Base-by-base conservation (phyloP, 352 stramenopile species). In the Pythium volutum region DNA sequence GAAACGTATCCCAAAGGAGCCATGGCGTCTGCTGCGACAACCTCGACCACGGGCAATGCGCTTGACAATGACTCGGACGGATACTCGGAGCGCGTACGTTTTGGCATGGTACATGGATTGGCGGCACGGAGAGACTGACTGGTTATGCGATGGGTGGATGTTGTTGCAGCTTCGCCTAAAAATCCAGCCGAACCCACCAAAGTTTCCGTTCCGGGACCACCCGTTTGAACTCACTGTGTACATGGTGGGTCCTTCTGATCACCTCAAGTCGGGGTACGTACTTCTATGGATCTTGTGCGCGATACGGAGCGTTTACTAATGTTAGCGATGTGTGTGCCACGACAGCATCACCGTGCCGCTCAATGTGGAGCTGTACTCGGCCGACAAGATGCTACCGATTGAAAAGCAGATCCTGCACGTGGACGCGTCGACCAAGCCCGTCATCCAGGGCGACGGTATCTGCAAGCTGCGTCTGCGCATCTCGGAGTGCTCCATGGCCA, bases 161-260 rank as follows among this genome's bases (percentile, higher is more conserved):
- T 36, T 34, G 29, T 25, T 58, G 27, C 55, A 87, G 75, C 66
- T 93, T 52, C 77, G 80, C 3, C 61, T 95, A 23, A 95, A 95
- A 65, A 92, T 93, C 65, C 82, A 93, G 69, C 86, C 86, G 4
- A 75, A 88, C 33, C 86, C 86, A 46, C 86, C 86, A 36, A 85
- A 92, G 64, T 95, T 95, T 59, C 86, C 86, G 14, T 95, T 92
- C 73, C 85, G 84, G 22, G 75, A 89, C 68, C 81, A 93, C 53
- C 81, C 82, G 39, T 95, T 95, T 59, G 86, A 95, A 20, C 79
- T 95, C 52, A 93, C 84, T 0, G 81, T 95, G 52, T 95, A 91
- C 55, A 80, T 95, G 33, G 86, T 95, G n/a, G 84, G 93, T 55
- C 62, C 78, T 7, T 75, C 84, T 1, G 86, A 93, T 29, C 81